Evolutionary conservation across 495 filamentous ascomycete species (phyloP).

Genomic region (Aspergillus coremiiformis): DNA sequence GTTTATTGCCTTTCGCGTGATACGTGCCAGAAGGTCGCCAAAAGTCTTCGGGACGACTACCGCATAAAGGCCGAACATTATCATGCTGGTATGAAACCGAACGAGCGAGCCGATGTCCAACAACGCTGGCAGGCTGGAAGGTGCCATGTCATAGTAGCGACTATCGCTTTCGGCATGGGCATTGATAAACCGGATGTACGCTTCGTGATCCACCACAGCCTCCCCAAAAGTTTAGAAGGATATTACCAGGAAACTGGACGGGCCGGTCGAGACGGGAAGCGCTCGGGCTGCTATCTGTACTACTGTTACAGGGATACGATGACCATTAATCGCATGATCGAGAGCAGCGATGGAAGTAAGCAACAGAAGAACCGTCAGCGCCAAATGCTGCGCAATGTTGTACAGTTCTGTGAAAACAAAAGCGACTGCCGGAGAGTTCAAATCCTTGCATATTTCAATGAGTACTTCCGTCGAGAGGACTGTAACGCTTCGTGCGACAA

Average conservation of each 20-base stretch:
- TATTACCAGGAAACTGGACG: constrained; percentile 98
- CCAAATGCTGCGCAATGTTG: constrained; percentile 75
- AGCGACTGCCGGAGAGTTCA: constrained; percentile 80
- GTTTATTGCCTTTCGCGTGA: constrained; percentile 87
- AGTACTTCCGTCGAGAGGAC: constrained; percentile 61
- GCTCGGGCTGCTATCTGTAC: constrained; percentile 83
- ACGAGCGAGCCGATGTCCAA: constrained; percentile 61
- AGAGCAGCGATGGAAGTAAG: constrained; percentile 60
- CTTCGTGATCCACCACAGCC: constrained; percentile 84
- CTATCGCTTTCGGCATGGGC: constrained; percentile 98
- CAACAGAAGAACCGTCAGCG: constrained; percentile 77
- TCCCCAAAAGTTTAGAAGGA: constrained; percentile 94
- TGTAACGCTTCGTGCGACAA: constrained; percentile 80
- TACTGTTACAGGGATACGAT: constrained; percentile 70
- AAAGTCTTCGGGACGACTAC: constrained; percentile 50
- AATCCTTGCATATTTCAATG: constrained; percentile 86
- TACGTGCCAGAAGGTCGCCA: constrained; percentile 71
- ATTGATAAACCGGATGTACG: constrained; percentile 96
- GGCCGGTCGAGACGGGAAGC: constrained; percentile 82
- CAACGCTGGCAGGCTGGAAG: constrained; percentile 71
- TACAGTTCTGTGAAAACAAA: constrained; percentile 80
- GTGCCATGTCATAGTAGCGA: constrained; percentile 91
- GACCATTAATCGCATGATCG: constrained; percentile 64
- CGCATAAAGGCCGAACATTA: constrained; percentile 74
- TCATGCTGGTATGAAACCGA: constrained; percentile 66